Evolutionary conservation across 306 rosid species (phyloP).

Genomic region (Fragaria nilgerrensis): DNA sequence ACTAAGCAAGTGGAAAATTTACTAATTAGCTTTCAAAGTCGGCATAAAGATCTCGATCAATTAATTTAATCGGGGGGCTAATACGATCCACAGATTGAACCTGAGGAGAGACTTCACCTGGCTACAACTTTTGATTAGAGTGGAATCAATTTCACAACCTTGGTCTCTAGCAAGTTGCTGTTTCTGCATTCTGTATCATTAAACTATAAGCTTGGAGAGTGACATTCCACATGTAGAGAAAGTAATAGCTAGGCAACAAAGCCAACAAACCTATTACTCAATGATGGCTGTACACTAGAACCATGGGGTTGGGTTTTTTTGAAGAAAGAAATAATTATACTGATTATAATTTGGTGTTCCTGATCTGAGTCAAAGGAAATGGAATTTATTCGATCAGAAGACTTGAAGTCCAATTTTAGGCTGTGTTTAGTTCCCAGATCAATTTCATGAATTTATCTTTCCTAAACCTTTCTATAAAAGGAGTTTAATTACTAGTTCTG

Average conservation of each 20-base stretch:
- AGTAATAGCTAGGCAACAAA: slow-evolving; percentile 5
- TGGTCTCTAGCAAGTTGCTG: slow-evolving; percentile 27
- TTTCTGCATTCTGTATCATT: neutral
- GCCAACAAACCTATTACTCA: neutral
- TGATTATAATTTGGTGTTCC: neutral
- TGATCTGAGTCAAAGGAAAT: slow-evolving; percentile 10
- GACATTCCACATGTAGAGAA: slow-evolving; percentile 19
- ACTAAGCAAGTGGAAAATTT: slow-evolving; percentile 29
- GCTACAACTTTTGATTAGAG: neutral
- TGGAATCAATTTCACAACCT: neutral
- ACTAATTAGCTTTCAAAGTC: slow-evolving; percentile 18
- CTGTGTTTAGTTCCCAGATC: neutral
- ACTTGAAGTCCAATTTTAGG: slow-evolving; percentile 5
- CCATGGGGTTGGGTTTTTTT: neutral
- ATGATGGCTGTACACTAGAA: slow-evolving; percentile 13
- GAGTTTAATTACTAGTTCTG: neutral
- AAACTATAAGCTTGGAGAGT: slow-evolving; percentile 21
- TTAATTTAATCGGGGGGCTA: slow-evolving; percentile 6
- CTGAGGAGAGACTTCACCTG: slow-evolving; percentile 9
- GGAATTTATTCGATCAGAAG: neutral
- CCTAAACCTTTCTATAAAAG: neutral
- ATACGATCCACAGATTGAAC: slow-evolving; percentile 1
- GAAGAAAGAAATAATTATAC: neutral
- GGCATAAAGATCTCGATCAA: slow-evolving; percentile 7
- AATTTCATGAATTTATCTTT: neutral